Evolutionary conservation across 805 yeast species (phyloP).

Genomic region (Metschnikowia henanensis): DNA sequence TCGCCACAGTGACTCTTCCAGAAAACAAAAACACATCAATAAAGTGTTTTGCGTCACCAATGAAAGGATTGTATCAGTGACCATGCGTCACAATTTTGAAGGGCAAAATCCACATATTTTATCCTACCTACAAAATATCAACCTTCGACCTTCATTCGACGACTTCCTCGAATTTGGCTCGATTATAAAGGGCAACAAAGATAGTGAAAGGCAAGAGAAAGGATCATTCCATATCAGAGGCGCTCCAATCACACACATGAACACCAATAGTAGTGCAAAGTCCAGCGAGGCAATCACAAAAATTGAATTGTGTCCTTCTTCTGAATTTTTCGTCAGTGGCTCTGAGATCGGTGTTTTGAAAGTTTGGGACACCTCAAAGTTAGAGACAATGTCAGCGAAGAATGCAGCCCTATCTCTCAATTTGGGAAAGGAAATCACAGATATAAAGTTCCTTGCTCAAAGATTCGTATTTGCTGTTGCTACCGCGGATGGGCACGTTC

Average conservation of each 20-base stretch:
- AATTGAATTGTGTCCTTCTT: slow-evolving; percentile 58
- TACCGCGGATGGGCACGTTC: slow-evolving; percentile 46
- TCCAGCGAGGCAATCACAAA: slow-evolving; percentile 46
- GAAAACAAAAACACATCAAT: slow-evolving; percentile 32
- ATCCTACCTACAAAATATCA: slow-evolving; percentile 52
- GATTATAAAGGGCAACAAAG: slow-evolving; percentile 10
- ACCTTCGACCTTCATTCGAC: slow-evolving; percentile 55
- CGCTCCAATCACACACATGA: slow-evolving; percentile 27
- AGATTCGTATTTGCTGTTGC: slow-evolving; percentile 60
- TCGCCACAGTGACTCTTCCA: slow-evolving; percentile 18
- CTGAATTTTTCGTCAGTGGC: slow-evolving; percentile 71
- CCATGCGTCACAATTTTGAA: slow-evolving; percentile 56
- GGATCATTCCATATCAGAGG: slow-evolving; percentile 2
- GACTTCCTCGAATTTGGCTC: slow-evolving; percentile 71
- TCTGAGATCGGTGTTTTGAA: slow-evolving; percentile 72
- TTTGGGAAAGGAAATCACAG: slow-evolving; percentile 49
- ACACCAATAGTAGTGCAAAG: slow-evolving; percentile 55
- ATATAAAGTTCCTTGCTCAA: slow-evolving; percentile 50
- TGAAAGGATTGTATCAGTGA: slow-evolving; percentile 32
- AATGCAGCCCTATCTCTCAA: slow-evolving; percentile 35
- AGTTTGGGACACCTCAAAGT: slow-evolving; percentile 72
- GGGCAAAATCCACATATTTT: slow-evolving; percentile 68
- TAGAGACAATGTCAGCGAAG: slow-evolving; percentile 62
- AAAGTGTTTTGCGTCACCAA: slow-evolving; percentile 31
- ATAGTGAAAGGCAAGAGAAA: not conserved